Evolutionary conservation across 2,329 filamentous ascomycete genomes (phyloP).

Genomic region (Claviceps capensis): DNA sequence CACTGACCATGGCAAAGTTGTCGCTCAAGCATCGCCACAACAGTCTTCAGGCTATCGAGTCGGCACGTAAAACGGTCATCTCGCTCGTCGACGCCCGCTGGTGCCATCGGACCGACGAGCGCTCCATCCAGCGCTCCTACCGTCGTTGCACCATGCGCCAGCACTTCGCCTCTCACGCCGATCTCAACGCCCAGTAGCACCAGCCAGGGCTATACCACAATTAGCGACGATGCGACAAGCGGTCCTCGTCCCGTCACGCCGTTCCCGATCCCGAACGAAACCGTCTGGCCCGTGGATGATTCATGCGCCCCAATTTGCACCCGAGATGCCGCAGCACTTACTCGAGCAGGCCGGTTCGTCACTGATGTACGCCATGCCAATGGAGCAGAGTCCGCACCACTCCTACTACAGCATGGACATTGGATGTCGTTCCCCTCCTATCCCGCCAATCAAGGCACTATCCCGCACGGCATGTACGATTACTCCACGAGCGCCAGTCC

Average conservation of each 20-base stretch:
- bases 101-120: constrained; percentile 8
- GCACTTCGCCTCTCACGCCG: neutral
- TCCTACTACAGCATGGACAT: constrained; percentile 10
- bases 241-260: constrained; percentile 28
- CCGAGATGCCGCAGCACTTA: constrained; percentile 15
- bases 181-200: neutral
- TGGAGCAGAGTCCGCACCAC: constrained; percentile 18
- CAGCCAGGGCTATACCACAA: constrained; percentile 15
- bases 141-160: neutral
- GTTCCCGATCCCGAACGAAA: constrained; percentile 25
- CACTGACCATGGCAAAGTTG: constrained; percentile 15
- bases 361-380: constrained; percentile 18
- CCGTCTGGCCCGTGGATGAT: constrained; percentile 21
- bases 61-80: constrained; percentile 23
- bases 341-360: constrained; percentile 20
- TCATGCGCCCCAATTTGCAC: constrained; percentile 23
- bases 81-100: constrained; percentile 21
- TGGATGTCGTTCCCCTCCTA: constrained; percentile 6
- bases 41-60: constrained; percentile 18
- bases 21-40: constrained; percentile 15
- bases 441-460: constrained; percentile 7
- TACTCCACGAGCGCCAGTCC: constrained; percentile 14
- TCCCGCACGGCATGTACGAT: constrained; percentile 11
- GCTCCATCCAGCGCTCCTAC: neutral
- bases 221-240: constrained; percentile 19